Base-by-base conservation (phyloP, 2,329 filamentous ascomycete species). In the Pyrenophora tritici-repentis region DNA sequence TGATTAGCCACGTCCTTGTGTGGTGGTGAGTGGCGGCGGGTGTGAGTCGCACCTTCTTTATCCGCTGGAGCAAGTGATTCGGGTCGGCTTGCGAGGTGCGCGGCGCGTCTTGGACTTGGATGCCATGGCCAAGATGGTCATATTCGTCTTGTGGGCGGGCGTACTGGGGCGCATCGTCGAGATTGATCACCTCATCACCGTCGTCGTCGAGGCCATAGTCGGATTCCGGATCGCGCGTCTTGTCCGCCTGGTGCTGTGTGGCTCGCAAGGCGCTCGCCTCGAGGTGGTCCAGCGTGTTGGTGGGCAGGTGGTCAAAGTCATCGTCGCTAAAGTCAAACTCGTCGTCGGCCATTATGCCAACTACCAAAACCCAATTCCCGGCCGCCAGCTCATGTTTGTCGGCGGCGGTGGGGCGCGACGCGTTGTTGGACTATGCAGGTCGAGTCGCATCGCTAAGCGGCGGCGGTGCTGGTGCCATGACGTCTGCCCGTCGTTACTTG, bases 151-250 rank as follows among this genome's bases (percentile, higher is more conserved):
- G 20, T 7, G 43, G 44, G 22, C 8, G 8, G 22, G 22, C 22
- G 39, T 46, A 34, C 40, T 56, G 50, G 13, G 49, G 49, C 36
- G 32, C 48, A 14, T 77, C 75, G 56, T 79, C 74, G 41, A 80
- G 68, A 43, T 79, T 75, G 49, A 79, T 72, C 9, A 79, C 63
- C 51, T 70, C 63, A 51, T 69, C 66, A 52, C 76, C 77, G 35
- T 78, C 73, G 47, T 78, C 76, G 47, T 78, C 76, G 40, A 75
- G 68, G 40, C 76, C 77, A 60, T 79, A 78, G 60, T 79, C 76
- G 4, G 59, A 63, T 24, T 48, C 58, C 4, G 51, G 32, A 6
- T 50, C 53, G 9, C 4, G 26, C 4, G 10, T 29, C 9, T 9
- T 29, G 9, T 29, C 4, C 22, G 50, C 38, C 39, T 48, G 54